Base-by-base conservation (phyloP, 1,284 basidiomycete species). In the Exobasidium rhododendri region DNA sequence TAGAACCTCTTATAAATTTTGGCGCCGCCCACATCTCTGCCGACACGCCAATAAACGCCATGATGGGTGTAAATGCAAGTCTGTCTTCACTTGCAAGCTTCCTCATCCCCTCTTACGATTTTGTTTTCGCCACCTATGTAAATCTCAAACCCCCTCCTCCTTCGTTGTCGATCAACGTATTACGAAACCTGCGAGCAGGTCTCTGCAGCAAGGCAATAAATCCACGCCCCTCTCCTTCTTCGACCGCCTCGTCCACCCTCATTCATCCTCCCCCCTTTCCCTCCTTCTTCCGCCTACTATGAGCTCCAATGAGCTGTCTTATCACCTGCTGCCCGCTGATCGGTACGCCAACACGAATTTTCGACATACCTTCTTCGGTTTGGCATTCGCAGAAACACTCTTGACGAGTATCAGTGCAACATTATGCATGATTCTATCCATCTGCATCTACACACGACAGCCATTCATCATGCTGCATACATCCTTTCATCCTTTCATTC, bases 221-320 rank as follows among this genome's bases (percentile, higher is more conserved):
- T n/a, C n/a, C n/a, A n/a, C n/a, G n/a, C n/a, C n/a, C n/a, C n/a
- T n/a, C n/a, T n/a, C n/a, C n/a, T n/a, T n/a, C n/a, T n/a, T n/a
- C n/a, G n/a, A n/a, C n/a, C n/a, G n/a, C n/a, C n/a, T n/a, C n/a
- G n/a, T 45, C 24, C 3, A 45, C 40, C 40, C n/a, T 43, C 40
- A 11, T 43, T 43, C 17, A n/a, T 22, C 24, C 24, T 45, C 44
- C 24, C 3, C 17, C 24, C 44, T n/a, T 45, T n/a, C 3, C 10
- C 4, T 3, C 44, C 47, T 50, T 50, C 26, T 20, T 26, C 20
- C 22, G 13, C 14, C 14, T 4, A 26, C 28, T 20, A 50, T 50
- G 47, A 50, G 47, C 47, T 24, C 47, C 22, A 50, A 20, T 50
- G 20, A 50, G 20, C 20, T 50, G 13, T 50, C n/a, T 50, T 50